A percentile compares a stretch with the other conserved stretches of the same genome.
Conservation (phyloP, 2,329 filamentous ascomycete genomes). For the Chrysoporthe deuterocubensis region DNA sequence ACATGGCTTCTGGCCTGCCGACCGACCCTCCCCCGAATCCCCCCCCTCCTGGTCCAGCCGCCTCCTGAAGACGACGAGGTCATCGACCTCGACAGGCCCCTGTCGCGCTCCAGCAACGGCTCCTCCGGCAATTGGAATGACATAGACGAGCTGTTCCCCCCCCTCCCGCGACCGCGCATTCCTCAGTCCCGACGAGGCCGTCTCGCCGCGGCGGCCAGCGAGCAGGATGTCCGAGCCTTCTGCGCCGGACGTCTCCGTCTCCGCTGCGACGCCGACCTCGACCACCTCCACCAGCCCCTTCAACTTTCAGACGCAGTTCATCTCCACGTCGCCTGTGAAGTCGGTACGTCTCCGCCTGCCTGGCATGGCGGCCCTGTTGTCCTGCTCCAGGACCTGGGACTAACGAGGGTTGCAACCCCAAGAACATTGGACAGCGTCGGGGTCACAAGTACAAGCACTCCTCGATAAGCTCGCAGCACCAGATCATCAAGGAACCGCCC, state of each 20-base stretch:
- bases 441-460: constrained; percentile 98
- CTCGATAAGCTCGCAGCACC: constrained; percentile 84
- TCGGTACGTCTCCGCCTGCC: constrained; percentile 57
- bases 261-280: constrained; percentile 34
- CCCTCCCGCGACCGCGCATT: constrained; percentile 31
- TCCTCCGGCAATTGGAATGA: constrained; percentile 30
- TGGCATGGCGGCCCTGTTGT: background rate
- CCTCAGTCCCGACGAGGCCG: constrained; percentile 33
- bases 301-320: constrained; percentile 88
- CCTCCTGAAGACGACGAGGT: constrained; percentile 46
- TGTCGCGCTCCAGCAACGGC: constrained; percentile 31
- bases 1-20: constrained; percentile 63
- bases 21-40: constrained; percentile 67
- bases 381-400: background rate
- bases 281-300: constrained; percentile 67
- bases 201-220: constrained; percentile 34
- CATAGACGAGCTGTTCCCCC: constrained; percentile 24
- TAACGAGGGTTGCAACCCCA: background rate
- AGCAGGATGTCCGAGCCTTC: constrained; percentile 42
- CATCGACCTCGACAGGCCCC: constrained; percentile 34
- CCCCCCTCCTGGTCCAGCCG: constrained; percentile 49
- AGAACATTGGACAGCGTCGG: constrained; percentile 89
- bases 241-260: constrained; percentile 31
- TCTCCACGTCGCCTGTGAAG: constrained; percentile 76
- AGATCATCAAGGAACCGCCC: constrained; percentile 93